Evolutionary conservation across 2,329 filamentous ascomycete species (phyloP), one percentile per base, ranked within the genome.

Genomic region (Cladosporium sp.): DNA sequence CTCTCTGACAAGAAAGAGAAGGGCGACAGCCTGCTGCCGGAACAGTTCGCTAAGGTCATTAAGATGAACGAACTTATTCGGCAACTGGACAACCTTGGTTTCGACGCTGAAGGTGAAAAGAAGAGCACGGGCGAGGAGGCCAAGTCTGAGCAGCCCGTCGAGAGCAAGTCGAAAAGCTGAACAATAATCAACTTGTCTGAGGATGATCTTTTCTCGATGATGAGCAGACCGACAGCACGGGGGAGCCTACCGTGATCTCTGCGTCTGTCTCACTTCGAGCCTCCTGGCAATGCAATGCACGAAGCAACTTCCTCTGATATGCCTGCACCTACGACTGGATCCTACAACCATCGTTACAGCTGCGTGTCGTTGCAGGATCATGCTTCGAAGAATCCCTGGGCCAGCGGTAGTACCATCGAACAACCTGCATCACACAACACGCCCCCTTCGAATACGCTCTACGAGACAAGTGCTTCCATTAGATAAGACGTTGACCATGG

Each of bases 31-130:
- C 80, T 99, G 68, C 83, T 98, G 30, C 94, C 93, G 0, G 95
- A 99, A 81, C 95, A 99, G 81, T 90, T 98, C 70, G 93, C 94
- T 72, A 99, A 99, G 82, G 92, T 99, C 65, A 96, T 97, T 78
- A 96, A 95, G 80, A 97, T 99, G 77, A 92, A 92, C 69, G 95
- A 99, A 81, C 85, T 99, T 60, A 89, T 97, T 66, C 87, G 93
- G 14, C 93, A 98, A 77, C 81, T 99, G 65, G 92, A 96, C 73
- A 85, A 87, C 2, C 83, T 99, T 32, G 94, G 94, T 0, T 92
- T 98, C 69, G 90, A 96, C 77, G 80, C 86, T 0, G 90, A 96
- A 11, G 92, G 90, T 2, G 90, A 93, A 68, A 85, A 83, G 72
- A 85, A 85, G 72, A 32, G n/a, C 28, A 6, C 24, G 0, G 18